These are phyloP conservation scores for Aspergillus sp. DNA, from an alignment of 2,329 filamentous ascomycete species.

Conservation along the genomic window DNA sequence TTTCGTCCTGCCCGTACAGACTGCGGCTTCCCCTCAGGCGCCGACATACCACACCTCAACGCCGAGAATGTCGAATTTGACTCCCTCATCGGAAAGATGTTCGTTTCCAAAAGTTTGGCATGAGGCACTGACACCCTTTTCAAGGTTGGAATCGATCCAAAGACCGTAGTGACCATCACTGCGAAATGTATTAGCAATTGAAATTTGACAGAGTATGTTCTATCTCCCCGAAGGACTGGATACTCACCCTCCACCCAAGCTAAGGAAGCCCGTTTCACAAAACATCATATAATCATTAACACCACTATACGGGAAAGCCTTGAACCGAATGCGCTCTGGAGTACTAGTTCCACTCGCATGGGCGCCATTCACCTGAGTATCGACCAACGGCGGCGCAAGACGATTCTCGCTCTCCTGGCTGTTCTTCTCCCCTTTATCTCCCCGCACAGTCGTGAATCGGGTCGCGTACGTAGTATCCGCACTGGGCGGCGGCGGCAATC, in stretches of 20 bases:
- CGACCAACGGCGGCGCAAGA: slow-evolving; percentile 6
- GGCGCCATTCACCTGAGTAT: background rate
- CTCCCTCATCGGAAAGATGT: slow-evolving; percentile 83
- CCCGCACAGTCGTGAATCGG: slow-evolving; percentile 55
- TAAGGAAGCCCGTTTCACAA: slow-evolving; percentile 80
- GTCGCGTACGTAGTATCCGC: slow-evolving; percentile 58
- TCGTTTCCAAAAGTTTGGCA: slow-evolving; percentile 96
- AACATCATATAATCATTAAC: slow-evolving; percentile 96
- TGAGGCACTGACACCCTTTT: slow-evolving; percentile 74
- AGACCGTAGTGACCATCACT: slow-evolving; percentile 83
- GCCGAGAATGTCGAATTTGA: slow-evolving; percentile 84
- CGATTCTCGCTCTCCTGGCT: slow-evolving; percentile 11
- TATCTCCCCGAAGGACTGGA: background rate
- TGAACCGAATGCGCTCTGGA: slow-evolving; percentile 81
- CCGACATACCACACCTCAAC: slow-evolving; percentile 94
- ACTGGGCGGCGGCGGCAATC: slow-evolving; percentile 65
- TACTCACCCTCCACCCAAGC: slow-evolving; percentile 70
- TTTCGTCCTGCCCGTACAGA: too few species aligned
- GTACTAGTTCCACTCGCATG: slow-evolving; percentile 36
- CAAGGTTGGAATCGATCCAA: slow-evolving; percentile 84
- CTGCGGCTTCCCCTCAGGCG: slow-evolving; percentile 17
- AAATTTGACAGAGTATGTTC: slow-evolving; percentile 13
- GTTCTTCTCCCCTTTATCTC: slow-evolving; percentile 25
- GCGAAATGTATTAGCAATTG: slow-evolving; percentile 6
- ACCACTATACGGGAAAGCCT: slow-evolving; percentile 93